Percentiles rank a stretch among this genome's conserved stretches.
Evolutionary conservation across 2,329 filamentous ascomycete genomes (phyloP).

Genomic region (Endoconidiophora polonica): DNA sequence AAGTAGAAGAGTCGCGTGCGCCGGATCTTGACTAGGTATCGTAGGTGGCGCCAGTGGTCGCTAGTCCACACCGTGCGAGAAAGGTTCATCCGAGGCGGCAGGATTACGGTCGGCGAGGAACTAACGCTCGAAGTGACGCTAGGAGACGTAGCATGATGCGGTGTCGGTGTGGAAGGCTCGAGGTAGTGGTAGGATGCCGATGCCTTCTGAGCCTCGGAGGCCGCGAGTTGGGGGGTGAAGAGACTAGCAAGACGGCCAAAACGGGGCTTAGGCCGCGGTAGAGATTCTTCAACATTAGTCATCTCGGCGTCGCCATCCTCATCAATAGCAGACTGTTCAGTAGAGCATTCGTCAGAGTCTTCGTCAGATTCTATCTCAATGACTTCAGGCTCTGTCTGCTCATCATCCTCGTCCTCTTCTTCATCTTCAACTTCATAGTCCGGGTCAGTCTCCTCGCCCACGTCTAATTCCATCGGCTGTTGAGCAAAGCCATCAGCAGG

Average conservation of each 20-base stretch:
- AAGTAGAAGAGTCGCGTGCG: slow-evolving; percentile 25
- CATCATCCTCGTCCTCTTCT: background rate
- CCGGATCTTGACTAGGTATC: slow-evolving; percentile 34
- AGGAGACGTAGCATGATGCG: background rate
- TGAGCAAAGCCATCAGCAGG: slow-evolving; percentile 10
- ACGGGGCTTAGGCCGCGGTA: background rate
- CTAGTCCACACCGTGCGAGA: slow-evolving; percentile 31
- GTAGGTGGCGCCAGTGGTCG: slow-evolving; percentile 36
- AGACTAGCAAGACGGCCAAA: slow-evolving; percentile 5
- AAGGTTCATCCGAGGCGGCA: slow-evolving; percentile 16
- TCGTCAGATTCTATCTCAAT: background rate
- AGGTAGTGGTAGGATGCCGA: slow-evolving; percentile 10
- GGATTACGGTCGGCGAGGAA: slow-evolving; percentile 15
- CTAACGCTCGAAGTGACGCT: slow-evolving; percentile 17
- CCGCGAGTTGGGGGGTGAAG: slow-evolving; percentile 5
- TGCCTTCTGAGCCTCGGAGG: slow-evolving; percentile 3
- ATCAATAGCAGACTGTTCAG: background rate
- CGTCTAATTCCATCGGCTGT: slow-evolving; percentile 9
- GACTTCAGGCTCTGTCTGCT: background rate
- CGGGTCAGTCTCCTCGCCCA: slow-evolving; percentile 7
- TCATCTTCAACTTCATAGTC: slow-evolving; percentile 6
- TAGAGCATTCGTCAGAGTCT: slow-evolving; percentile 1
- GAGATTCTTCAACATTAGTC: background rate
- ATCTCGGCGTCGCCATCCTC: background rate
- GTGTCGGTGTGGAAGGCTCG: background rate